phyloP scores from a whole-genome alignment of 2,329 filamentous ascomycete species.

The Fusarium tanahbumbuense region DNA sequence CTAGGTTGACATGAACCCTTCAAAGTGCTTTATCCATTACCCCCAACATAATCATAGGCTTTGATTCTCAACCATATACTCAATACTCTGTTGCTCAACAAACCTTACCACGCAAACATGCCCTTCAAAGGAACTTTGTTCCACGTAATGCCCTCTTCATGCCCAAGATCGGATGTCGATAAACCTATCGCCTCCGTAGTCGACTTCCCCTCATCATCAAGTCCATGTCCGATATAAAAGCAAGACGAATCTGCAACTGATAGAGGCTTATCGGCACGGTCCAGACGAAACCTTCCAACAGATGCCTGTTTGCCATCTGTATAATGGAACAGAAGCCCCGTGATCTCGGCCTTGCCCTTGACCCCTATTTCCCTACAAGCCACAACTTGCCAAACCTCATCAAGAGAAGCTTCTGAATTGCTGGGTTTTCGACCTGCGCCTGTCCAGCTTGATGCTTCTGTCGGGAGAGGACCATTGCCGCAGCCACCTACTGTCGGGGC shows the following conservation, averaged over 20 bases:
- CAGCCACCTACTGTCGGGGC: not conserved
- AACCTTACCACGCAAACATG: not conserved
- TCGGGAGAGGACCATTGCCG: not conserved
- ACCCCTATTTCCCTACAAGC: not conserved
- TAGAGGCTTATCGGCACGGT: not conserved
- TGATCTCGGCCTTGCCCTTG: not conserved
- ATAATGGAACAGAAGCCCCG: slow-evolving; percentile 3
- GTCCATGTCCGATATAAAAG: not conserved
- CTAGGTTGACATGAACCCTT: not conserved
- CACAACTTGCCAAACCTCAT: not conserved
- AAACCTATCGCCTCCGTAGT: not conserved
- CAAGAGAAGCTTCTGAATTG: not conserved
- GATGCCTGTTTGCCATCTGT: slow-evolving; percentile 2
- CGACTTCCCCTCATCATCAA: no score
- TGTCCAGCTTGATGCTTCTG: not conserved
- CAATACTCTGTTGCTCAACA: not conserved
- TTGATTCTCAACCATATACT: not conserved
- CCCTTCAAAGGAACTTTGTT: not conserved
- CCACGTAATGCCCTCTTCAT: slow-evolving; percentile 4
- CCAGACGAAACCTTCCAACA: slow-evolving; percentile 14
- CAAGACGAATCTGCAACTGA: not conserved
- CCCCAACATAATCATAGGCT: not conserved
- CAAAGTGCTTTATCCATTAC: not conserved
- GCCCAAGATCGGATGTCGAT: not conserved
- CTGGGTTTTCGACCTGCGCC: not conserved